These are phyloP conservation scores for Primulina tabacum DNA, from an alignment of 257 asterid genomes.

Conservation along the genomic window DNA sequence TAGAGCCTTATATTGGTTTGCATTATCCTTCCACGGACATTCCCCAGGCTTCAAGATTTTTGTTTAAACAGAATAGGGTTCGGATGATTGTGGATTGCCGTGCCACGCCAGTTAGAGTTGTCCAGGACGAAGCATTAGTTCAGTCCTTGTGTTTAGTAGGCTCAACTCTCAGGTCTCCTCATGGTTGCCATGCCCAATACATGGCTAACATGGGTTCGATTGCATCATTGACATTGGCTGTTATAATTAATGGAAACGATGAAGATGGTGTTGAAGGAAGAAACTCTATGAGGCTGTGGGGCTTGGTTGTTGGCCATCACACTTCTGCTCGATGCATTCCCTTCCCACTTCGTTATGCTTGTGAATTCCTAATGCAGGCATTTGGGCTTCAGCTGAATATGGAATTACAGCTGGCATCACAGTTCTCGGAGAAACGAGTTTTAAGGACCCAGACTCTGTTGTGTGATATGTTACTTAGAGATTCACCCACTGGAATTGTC, in stretches of 20 bases:
- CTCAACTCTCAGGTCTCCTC: slow-evolving; percentile 62
- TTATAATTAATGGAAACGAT: slow-evolving; percentile 54
- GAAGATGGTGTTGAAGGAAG: slow-evolving; percentile 51
- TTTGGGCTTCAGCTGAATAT: slow-evolving; percentile 80
- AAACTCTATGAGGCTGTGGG: slow-evolving; percentile 82
- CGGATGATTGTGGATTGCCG: slow-evolving; percentile 63
- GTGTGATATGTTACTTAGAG: slow-evolving; percentile 85
- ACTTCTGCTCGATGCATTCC: slow-evolving; percentile 61
- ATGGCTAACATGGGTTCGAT: slow-evolving; percentile 70
- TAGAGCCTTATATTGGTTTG: slow-evolving; percentile 58
- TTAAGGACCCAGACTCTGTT: slow-evolving; percentile 76
- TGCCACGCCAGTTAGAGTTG: slow-evolving; percentile 42
- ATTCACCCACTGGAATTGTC: slow-evolving; percentile 68
- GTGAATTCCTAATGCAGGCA: slow-evolving; percentile 90
- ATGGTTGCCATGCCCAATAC: slow-evolving; percentile 63
- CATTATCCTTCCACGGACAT: slow-evolving; percentile 65
- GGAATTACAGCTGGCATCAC: slow-evolving; percentile 77
- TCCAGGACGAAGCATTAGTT: slow-evolving; percentile 54
- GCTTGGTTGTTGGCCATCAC: slow-evolving; percentile 87
- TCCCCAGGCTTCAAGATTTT: slow-evolving; percentile 65
- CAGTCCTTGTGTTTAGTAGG: slow-evolving; percentile 69
- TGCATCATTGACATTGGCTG: slow-evolving; percentile 55
- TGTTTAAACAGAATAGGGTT: slow-evolving; percentile 62
- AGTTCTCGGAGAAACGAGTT: slow-evolving; percentile 65
- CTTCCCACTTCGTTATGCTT: slow-evolving; percentile 83